Evolutionary conservation across 2,329 filamentous ascomycete genomes (phyloP), one percentile per base, ranked within the genome.

Genomic region (Orbilia blumenaviensis): DNA sequence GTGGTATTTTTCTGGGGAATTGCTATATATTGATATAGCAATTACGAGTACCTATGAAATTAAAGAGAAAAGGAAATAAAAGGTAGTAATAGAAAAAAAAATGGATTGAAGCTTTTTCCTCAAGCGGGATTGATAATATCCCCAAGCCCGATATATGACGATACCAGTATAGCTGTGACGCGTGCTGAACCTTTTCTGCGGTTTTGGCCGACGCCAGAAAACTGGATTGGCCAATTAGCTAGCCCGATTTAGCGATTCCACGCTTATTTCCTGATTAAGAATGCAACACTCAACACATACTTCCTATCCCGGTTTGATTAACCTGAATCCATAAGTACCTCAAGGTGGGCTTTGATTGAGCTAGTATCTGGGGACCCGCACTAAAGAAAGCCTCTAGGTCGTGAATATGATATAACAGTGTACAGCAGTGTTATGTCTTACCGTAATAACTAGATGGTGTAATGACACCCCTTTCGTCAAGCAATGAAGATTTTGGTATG

Each of bases 171-270:
- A 23, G 10, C 50, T 52, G 48, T 58, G 48, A 64, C 67, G 66
- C 56, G 66, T 72, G 60, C 42, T 34, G 38, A 18, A 46, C 38
- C 21, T 69, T n/a, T 64, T 64, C 56, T 72, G 67, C 67, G 18
- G 58, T 72, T 72, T 64, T 64, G 67, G 46, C 36, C 46, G 67
- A 72, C 67, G 48, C 38, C 66, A 54, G 23, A 46, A 44, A 48
- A 18, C 50, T 21, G 27, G 25, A 72, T 72, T 58, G 67, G 67
- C 50, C 58, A 72, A 64, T 64, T 27, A 36, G 38, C 60, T 50
- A 16, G 21, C 42, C 42, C 21, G 46, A 54, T 66, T 66, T 8
- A 8, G 36, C 4, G 2, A 10, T 12, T n/a, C 18, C 6, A 36
- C 27, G 32, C 32, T 7, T 12, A 14, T 36, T 56, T 56, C 50